phyloP scores from a whole-genome alignment of 2,329 filamentous ascomycete genomes.

The Ceratocystis harringtonii region DNA sequence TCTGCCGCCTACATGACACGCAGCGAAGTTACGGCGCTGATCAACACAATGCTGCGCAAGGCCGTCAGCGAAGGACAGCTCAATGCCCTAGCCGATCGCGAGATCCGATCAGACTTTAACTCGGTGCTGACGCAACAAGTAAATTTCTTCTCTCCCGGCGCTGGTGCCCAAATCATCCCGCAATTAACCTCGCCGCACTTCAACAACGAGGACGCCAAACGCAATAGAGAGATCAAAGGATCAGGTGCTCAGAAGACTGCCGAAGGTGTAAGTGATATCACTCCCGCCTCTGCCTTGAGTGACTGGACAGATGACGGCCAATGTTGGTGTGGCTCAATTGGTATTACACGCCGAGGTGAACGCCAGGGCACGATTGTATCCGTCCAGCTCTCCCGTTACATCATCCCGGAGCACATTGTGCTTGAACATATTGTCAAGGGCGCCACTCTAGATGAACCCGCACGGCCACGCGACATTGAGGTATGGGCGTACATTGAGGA shows the following conservation, averaged over 20 bases:
- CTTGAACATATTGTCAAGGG: slow-evolving; percentile 54
- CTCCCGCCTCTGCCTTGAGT: slow-evolving; percentile 41
- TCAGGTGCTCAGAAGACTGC: slow-evolving; percentile 12
- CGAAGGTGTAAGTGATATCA: slow-evolving; percentile 14
- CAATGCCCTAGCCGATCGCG: slow-evolving; percentile 31
- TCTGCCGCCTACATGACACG: slow-evolving; percentile 25
- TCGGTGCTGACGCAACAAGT: slow-evolving; percentile 37
- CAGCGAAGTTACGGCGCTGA: slow-evolving; percentile 28
- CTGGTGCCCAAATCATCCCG: slow-evolving; percentile 51
- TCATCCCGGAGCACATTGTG: slow-evolving; percentile 54
- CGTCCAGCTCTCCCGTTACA: slow-evolving; percentile 41
- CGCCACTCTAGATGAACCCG: slow-evolving; percentile 44
- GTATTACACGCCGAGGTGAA: slow-evolving; percentile 25
- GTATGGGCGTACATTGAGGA: slow-evolving; percentile 49
- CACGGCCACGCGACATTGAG: slow-evolving; percentile 54
- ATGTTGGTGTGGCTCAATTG: slow-evolving; percentile 62
- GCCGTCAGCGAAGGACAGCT: slow-evolving; percentile 33
- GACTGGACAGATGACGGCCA: slow-evolving; percentile 68
- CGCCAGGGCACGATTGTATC: slow-evolving; percentile 48
- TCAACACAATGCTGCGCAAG: slow-evolving; percentile 30
- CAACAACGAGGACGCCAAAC: slow-evolving; percentile 15
- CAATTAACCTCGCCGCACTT: slow-evolving; percentile 45
- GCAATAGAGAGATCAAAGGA: background rate
- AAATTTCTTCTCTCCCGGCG: slow-evolving; percentile 57
- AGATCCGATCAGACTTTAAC: slow-evolving; percentile 32